Evolutionary conservation across 768 basidiomycete species (phyloP).

Genomic region (Phanerochaete carnosa): DNA sequence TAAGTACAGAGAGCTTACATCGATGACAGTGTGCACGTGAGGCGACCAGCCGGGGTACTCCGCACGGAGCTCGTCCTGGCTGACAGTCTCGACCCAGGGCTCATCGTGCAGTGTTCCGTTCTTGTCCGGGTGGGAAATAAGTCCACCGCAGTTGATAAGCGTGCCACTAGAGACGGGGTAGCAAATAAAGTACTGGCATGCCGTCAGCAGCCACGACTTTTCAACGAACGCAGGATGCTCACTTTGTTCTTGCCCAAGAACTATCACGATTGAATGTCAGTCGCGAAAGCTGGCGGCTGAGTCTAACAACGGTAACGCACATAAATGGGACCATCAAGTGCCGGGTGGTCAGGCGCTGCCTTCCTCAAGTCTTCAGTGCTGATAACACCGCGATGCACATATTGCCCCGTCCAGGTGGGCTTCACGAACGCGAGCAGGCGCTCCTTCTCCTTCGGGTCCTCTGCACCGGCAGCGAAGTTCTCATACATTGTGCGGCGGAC

Average conservation of each 20-base stretch:
- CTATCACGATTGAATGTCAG: slow-evolving; percentile 14
- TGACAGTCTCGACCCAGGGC: slow-evolving; percentile 14
- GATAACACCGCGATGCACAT: slow-evolving; percentile 37
- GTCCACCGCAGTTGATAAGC: slow-evolving; percentile 21
- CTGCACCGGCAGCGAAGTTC: neutral
- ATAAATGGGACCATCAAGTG: slow-evolving; percentile 16
- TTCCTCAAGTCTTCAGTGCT: slow-evolving; percentile 28
- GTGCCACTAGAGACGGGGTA: slow-evolving; percentile 23
- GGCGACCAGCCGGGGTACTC: slow-evolving; percentile 20
- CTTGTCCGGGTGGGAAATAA: slow-evolving; percentile 15
- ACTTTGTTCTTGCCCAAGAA: slow-evolving; percentile 25
- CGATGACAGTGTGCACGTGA: slow-evolving; percentile 14
- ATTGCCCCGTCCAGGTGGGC: slow-evolving; percentile 40
- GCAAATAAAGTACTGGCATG: slow-evolving; percentile 33
- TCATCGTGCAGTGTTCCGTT: slow-evolving; percentile 19
- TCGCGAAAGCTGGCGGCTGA: neutral
- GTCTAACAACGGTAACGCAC: slow-evolving; percentile 20
- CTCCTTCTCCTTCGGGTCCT: neutral
- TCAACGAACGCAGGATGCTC: neutral
- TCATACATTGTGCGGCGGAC: slow-evolving; percentile 21
- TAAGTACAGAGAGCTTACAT: slow-evolving; percentile 13
- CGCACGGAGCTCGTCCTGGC: slow-evolving; percentile 15
- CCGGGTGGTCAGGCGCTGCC: slow-evolving; percentile 20
- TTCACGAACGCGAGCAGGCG: slow-evolving; percentile 11
- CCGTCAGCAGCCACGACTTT: neutral